These are phyloP conservation scores for Skeletonema potamos DNA, from an alignment of 108 stramenopile species.

Conservation along the genomic window DNA sequence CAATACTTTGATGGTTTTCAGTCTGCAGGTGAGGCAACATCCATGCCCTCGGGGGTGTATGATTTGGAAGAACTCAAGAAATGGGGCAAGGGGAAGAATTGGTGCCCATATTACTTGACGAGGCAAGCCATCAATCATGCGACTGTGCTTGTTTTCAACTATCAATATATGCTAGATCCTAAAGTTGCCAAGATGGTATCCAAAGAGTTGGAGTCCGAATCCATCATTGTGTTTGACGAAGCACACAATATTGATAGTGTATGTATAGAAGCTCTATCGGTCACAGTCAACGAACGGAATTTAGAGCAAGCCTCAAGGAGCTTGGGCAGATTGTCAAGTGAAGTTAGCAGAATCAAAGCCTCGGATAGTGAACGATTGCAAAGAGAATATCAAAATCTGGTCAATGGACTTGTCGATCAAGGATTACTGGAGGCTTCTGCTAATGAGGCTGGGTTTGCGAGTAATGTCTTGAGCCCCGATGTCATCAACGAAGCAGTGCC, in stretches of 20 bases:
- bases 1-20: conserved; percentile 90
- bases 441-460: conserved; percentile 65
- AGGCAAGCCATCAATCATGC: conserved; percentile 97
- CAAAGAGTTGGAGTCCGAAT: conserved; percentile 94
- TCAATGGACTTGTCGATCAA: conserved; percentile 85
- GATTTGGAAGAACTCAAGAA: conserved; percentile 91
- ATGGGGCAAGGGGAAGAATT: conserved; percentile 86
- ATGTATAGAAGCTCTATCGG: conserved; percentile 97
- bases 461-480: conserved; percentile 85
- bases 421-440: conserved; percentile 73
- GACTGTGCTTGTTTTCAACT: conserved; percentile 98
- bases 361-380: conserved; percentile 86
- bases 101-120: conserved; percentile 99
- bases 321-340: conserved; percentile 76
- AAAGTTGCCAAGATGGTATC: conserved; percentile 94
- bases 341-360: conserved; percentile 87
- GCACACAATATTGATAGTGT: conserved; percentile 99
- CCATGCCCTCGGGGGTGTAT: conserved; percentile 94
- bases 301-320: conserved; percentile 92
- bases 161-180: conserved; percentile 99
- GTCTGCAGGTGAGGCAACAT: conserved; percentile 83
- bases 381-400: conserved; percentile 91
- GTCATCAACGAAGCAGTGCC: conserved; percentile 96
- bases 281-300: conserved; percentile 89
- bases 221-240: conserved; percentile 99